Percentiles rank a stretch among this genome's conserved stretches.
Evolutionary conservation across 2,329 filamentous ascomycete species (phyloP).

Genomic region (Didymosphaeria variabile): DNA sequence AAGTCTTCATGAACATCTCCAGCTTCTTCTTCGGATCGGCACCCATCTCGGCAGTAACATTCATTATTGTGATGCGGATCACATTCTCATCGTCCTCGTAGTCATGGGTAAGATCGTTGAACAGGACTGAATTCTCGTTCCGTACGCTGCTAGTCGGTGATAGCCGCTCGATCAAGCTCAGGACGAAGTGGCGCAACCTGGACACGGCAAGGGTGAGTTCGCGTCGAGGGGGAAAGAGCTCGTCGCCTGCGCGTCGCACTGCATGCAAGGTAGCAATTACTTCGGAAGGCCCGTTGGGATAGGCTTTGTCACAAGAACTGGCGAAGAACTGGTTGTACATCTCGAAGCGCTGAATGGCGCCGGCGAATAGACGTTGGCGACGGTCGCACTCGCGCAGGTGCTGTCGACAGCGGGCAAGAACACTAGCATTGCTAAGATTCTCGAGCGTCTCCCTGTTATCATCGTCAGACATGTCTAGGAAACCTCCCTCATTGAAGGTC

Average conservation of each 20-base stretch:
- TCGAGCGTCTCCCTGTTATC: not conserved
- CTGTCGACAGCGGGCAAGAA: not conserved
- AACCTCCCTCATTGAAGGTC: not conserved
- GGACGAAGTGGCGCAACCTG: conserved; percentile 3
- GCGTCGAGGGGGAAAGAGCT: not conserved
- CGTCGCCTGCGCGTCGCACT: not conserved
- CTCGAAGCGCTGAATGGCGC: conserved; percentile 8
- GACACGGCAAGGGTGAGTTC: not conserved
- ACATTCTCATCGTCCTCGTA: not conserved
- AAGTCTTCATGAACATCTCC: not conserved
- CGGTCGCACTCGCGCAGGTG: not conserved
- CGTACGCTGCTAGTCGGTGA: not conserved
- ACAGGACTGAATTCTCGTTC: not conserved
- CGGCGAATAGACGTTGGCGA: not conserved
- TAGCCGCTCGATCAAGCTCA: not conserved
- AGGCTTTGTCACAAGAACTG: not conserved
- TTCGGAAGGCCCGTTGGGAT: not conserved
- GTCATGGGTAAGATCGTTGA: not conserved
- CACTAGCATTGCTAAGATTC: not conserved
- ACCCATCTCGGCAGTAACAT: not conserved
- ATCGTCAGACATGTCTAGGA: not conserved
- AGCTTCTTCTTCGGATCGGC: not conserved
- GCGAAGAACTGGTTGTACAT: not conserved
- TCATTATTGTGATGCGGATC: not conserved
- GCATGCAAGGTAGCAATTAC: not conserved